Evolutionary conservation across 2,329 filamentous ascomycete genomes (phyloP).

Genomic region (Hymenoscyphus repandus): DNA sequence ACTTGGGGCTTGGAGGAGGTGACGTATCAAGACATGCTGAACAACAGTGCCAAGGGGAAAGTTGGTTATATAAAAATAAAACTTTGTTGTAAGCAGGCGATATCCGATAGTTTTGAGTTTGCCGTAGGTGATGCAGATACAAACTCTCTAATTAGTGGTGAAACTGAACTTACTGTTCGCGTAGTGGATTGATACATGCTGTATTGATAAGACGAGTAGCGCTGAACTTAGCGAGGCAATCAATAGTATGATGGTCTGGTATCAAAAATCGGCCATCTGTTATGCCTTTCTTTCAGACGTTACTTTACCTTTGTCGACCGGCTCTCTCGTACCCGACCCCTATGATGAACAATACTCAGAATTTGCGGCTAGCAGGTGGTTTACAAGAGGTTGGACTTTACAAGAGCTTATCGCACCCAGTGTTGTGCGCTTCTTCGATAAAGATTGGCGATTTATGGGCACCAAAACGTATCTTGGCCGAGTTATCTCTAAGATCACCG

Average conservation of each 20-base stretch:
- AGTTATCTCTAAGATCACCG: neutral
- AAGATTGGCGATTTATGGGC: constrained; percentile 4
- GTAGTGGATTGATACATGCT: constrained; percentile 20
- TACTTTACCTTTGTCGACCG: too few relatives aligned
- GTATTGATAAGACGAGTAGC: constrained; percentile 20
- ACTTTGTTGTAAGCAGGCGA: constrained; percentile 9
- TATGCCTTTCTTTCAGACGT: constrained; percentile 15
- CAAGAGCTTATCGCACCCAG: constrained; percentile 9
- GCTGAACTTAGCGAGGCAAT: too few relatives aligned
- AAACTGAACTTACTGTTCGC: too few relatives aligned
- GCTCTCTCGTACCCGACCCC: too few relatives aligned
- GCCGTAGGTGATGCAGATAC: too few relatives aligned
- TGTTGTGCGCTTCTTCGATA: constrained; percentile 1
- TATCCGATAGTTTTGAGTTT: constrained; percentile 8
- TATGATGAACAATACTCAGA: too few relatives aligned
- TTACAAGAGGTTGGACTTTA: constrained; percentile 11
- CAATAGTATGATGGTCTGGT: constrained; percentile 19
- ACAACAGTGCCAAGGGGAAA: neutral
- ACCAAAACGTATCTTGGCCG: neutral
- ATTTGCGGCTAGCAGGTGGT: constrained; percentile 4
- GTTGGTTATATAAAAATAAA: constrained; percentile 9
- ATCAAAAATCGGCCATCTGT: constrained; percentile 9
- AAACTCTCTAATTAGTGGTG: too few relatives aligned
- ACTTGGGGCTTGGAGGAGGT: constrained; percentile 24
- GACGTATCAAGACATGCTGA: constrained; percentile 34